Percentiles rank a stretch among this genome's conserved stretches.
Conservation (phyloP, 148 eudicot genomes). For the Selenicereus undatus region DNA sequence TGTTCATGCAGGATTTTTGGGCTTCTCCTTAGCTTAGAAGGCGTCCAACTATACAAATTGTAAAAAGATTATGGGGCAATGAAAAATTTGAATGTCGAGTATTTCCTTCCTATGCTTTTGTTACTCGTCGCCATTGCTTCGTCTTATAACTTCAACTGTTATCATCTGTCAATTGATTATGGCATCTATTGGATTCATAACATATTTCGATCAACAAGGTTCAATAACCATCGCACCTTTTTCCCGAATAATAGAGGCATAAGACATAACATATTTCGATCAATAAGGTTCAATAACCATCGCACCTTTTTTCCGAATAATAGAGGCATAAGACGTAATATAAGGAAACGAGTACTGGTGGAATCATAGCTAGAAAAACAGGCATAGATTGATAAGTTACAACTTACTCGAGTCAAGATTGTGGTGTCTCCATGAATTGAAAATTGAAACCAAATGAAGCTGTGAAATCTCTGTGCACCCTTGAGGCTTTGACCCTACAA, state of each 20-base stretch:
- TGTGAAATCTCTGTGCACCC: background rate
- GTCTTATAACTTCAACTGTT: background rate
- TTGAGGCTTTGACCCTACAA: background rate
- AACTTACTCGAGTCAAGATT: no score
- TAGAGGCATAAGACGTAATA: background rate
- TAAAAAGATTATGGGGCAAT: conserved; percentile 5
- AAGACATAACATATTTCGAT: background rate
- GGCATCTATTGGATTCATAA: background rate
- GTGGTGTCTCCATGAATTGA: background rate
- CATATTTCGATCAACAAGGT: background rate
- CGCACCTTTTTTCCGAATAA: no score
- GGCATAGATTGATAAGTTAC: no score
- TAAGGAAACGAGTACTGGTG: no score
- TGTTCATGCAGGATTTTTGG: background rate
- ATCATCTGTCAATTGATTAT: no score
- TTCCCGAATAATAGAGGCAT: no score
- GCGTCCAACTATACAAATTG: conserved; percentile 1
- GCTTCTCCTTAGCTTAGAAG: background rate
- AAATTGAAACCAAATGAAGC: background rate
- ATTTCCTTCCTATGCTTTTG: background rate
- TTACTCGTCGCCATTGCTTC: background rate
- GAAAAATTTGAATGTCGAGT: background rate
- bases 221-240: background rate
- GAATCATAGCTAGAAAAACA: no score
- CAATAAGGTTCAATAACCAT: background rate